A percentile compares a stretch with the other conserved stretches of the same genome.
phyloP scores from a whole-genome alignment of 225 moss, liverwort and hornwort species.

The Marchantia polymorpha region DNA sequence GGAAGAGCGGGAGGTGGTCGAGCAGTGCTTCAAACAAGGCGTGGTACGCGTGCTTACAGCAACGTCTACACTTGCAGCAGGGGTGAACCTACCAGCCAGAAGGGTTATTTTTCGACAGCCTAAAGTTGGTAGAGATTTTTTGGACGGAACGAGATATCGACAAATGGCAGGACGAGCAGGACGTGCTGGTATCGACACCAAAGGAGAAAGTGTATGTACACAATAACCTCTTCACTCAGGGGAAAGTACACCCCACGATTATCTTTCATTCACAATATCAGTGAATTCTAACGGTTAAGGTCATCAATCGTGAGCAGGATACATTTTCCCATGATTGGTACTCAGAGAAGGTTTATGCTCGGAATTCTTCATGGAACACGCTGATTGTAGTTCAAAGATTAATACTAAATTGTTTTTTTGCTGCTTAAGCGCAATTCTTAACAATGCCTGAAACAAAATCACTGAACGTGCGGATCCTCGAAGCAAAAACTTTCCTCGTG shows the following conservation, averaged over 20 bases:
- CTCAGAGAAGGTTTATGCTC: background rate
- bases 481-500: background rate
- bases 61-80: constrained; percentile 94
- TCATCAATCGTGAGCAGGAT: background rate
- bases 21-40: constrained; percentile 87
- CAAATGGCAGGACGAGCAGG: constrained; percentile 99
- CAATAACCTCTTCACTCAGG: background rate
- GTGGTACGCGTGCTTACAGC: constrained; percentile 85
- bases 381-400: too few species aligned
- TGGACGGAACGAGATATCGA: constrained; percentile 89
- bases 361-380: too few species aligned
- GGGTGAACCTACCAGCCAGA: constrained; percentile 92
- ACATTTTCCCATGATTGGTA: background rate
- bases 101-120: constrained; percentile 95
- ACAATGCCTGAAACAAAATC: too few species aligned
- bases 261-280: background rate
- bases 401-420: too few species aligned
- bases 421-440: too few species aligned
- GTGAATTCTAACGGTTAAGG: background rate
- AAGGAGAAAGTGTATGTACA: constrained; percentile 90
- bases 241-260: background rate
- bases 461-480: background rate
- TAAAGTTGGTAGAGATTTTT: constrained; percentile 83
- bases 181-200: constrained; percentile 91
- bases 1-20: constrained; percentile 90